Conservation (phyloP, 208 protist species). For the Vickermania ingenoplastis region DNA sequence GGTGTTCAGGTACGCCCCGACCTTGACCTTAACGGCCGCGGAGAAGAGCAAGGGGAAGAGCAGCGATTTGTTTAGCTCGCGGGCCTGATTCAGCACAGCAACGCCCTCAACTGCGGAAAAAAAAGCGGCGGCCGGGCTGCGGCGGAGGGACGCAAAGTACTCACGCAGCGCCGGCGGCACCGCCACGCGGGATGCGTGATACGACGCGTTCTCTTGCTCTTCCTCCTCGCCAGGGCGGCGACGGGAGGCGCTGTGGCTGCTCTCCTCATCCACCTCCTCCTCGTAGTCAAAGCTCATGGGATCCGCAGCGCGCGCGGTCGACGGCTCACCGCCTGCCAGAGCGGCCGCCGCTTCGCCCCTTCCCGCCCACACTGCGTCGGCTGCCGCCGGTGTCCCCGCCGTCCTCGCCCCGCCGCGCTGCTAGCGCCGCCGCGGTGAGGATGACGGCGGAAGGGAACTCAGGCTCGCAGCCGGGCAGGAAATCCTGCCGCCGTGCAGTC, state of each 20-base stretch:
- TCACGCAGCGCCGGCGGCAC: conserved; percentile 18
- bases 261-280: conserved; percentile 1
- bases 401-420: background rate
- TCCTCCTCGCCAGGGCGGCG: conserved; percentile 11
- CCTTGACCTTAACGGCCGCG: conserved; percentile 70
- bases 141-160: conserved; percentile 26
- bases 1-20: conserved; percentile 64
- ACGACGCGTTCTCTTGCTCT: conserved; percentile 12
- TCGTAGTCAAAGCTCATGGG: background rate
- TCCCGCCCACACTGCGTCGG: too few relatives aligned
- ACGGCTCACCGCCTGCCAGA: background rate
- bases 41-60: conserved; percentile 68
- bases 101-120: conserved; percentile 50
- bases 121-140: conserved; percentile 35
- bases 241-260: too few relatives aligned
- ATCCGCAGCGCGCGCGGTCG: too few relatives aligned
- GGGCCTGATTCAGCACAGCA: conserved; percentile 60
- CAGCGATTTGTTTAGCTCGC: conserved; percentile 49
- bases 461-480: conserved; percentile 48
- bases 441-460: conserved; percentile 36
- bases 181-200: conserved; percentile 10
- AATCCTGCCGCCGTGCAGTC: conserved; percentile 29
- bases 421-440: conserved; percentile 24
- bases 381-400: background rate
- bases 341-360: background rate